Base-by-base conservation (phyloP, 176 grass and related monocot genomes). In the Rhynchospora pubera region DNA sequence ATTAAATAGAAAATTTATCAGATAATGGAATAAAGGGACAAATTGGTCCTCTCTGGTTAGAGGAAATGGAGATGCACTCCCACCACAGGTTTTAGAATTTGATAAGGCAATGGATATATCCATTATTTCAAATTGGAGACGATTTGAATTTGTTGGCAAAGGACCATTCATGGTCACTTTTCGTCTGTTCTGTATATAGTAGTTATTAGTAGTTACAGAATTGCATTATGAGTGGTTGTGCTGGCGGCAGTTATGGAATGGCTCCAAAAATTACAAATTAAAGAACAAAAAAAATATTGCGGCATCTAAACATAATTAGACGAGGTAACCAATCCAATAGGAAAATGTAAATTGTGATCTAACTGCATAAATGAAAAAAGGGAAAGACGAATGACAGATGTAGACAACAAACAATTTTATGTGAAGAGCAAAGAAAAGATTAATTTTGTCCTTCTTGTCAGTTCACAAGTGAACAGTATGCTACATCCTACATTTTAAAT, bases 391-490 rank as follows among this genome's bases (percentile, higher is more conserved):
- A 76, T 32, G 47, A 53, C 70, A 53, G 43, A 26, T 53, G 50
- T 52, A 76, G 6, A 19, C 32, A 68, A 68, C 65, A 44, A 68
- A 68, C 28, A 50, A 55, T 8, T 30, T 53, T 32, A 26, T 55
- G 71, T 48, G 7, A 48, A 18, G 6, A 72, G 48, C 22, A 11
- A 71, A 22, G 4, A 48, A 10, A 47, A 72, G n/a, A 50, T 23
- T 48, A 24, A 74, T 2, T 76, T 50, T 77, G 50, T 56, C 72
- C 50, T 0, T 56, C 7, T 14, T 52, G 30, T 61, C 72, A 76
- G 50, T 53, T 68, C 72, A 77, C 72, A 77, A 50, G 72, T 77
- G 50, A 56, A 77, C 72, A 77, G 72, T 77, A 9, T 32, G 23
- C 0, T 55, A 32, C 16, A 0, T n/a, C 2, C 5, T 12, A 23